Evolutionary conservation across 2,329 filamentous ascomycete species (phyloP), one percentile per base, ranked within the genome.

Genomic region (Talaromyces sp.): DNA sequence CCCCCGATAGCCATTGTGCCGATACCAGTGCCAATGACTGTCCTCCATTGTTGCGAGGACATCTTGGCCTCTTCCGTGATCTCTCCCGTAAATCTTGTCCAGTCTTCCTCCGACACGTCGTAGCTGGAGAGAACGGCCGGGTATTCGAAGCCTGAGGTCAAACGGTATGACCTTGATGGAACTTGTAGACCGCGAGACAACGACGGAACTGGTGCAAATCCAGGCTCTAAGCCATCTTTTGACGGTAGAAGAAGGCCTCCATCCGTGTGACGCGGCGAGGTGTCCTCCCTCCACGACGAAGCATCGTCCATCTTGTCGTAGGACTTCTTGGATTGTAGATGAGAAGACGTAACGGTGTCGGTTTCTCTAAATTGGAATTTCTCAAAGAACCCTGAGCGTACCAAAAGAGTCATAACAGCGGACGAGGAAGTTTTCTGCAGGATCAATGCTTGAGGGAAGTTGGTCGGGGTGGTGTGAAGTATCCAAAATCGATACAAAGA

Each of bases 121-220:
- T 71, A 67, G 30, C 55, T 25, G 1, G 62, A 39, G 2, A 74
- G 61, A 4, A 70, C 63, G 8, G 66, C 63, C 1, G 72, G 72
- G 58, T 72, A 74, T 13, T 66, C 64, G 59, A 74, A 74, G 17
- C 72, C 71, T 0, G 72, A 74, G 27, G 67, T 70, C 51, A 68
- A 64, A 22, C 64, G 60, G 5, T 57, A 55, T 1, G 68, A 68
- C 28, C 67, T 66, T 1, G 71, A 69, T 2, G 72, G 72, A 11
- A 74, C 64, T 63, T 74, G 72, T 1, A 74, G 65, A 0, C 70
- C 72, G n/a, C 68, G 65, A 1, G 59, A 63, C 0, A 73, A 62
- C 44, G 58, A 51, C 39, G 62, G 57, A 33, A 64, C 64, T 7
- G 58, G 39, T 17, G 66, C 68, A 17, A 70, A 63, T 0, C 70